Base-by-base conservation (phyloP, 441 rosid genomes). In the Arabidopsis lyrata region DNA sequence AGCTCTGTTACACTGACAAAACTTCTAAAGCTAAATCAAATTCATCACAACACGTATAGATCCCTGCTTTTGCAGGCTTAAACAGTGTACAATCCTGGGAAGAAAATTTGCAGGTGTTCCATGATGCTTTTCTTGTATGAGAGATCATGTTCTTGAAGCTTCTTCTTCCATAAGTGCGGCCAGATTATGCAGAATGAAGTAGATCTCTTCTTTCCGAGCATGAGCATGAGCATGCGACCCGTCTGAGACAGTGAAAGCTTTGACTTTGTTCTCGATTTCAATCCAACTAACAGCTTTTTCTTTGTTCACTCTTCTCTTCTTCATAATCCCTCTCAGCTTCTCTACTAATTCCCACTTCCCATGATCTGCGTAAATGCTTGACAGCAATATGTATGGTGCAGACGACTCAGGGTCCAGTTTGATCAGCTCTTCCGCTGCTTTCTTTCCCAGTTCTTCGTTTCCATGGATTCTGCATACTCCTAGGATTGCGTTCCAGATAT, bases 221-320 rank as follows among this genome's bases (percentile, higher is more conserved):
- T 86, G 70, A 36, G 86, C 83, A 72, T 86, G 87, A 56, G 61
- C 9, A 62, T 62, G 66, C 45, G 58, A 75, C 68, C 73, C 72
- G 60, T 85, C 88, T 70, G 87, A 79, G 49, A 60, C 79, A 8
- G 86, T 75, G 78, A 90, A 88, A 36, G 80, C 68, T 18, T 85
- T 84, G 52, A 87, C 75, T 71, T 79, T 81, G 57, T 77, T 70
- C 32, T 76, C 78, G 6, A 72, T 77, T 75, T 81, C 84, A 74
- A 83, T 84, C 92, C 88, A 86, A 77, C 87, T 84, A 48, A 77
- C 56, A 59, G 81, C 87, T 75, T 49, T 77, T 73, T 86, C 87
- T 83, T 84, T 82, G 16, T 31, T 80, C 48, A 84, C 77, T 6
- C 31, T 59, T 72, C 82, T 78, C 55, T 64, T 66, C 60, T 80